A percentile compares a stretch with the other conserved stretches of the same genome.
phyloP scores from a whole-genome alignment of 2,329 filamentous ascomycete species.

The Cercospora brassicicola region DNA sequence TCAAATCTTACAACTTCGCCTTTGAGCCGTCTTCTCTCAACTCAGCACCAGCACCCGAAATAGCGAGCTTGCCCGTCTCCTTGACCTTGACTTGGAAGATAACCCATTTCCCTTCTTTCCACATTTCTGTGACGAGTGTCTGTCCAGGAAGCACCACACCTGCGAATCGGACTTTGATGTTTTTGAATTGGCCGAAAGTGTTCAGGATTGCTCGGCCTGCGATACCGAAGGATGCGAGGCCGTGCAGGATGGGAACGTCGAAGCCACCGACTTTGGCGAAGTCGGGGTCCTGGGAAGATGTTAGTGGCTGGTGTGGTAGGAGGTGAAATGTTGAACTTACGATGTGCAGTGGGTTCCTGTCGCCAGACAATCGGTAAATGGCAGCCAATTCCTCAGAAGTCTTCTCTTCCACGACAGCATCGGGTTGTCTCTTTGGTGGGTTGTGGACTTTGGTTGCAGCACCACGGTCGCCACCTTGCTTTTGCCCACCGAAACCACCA shows the following conservation, averaged over 20 bases:
- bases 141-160: slow-evolving; percentile 82
- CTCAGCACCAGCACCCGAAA: slow-evolving; percentile 78
- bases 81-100: slow-evolving; percentile 86
- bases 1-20: slow-evolving; percentile 49
- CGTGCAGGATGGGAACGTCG: slow-evolving; percentile 90
- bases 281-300: slow-evolving; percentile 62
- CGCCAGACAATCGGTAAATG: slow-evolving; percentile 87
- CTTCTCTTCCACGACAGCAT: slow-evolving; percentile 78
- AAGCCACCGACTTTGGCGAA: slow-evolving; percentile 97
- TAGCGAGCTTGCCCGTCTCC: slow-evolving; percentile 88
- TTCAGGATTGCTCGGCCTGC: slow-evolving; percentile 86
- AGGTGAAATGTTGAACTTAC: neutral
- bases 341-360: slow-evolving; percentile 94
- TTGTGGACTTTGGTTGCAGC: slow-evolving; percentile 76
- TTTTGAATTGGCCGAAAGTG: slow-evolving; percentile 79
- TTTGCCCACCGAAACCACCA: slow-evolving; percentile 83
- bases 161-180: slow-evolving; percentile 89
- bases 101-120: slow-evolving; percentile 78
- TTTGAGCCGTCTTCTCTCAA: slow-evolving; percentile 55
- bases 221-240: slow-evolving; percentile 92
- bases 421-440: slow-evolving; percentile 73
- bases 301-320: neutral
- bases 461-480: slow-evolving; percentile 75
- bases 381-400: slow-evolving; percentile 90
- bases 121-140: slow-evolving; percentile 92